Percentiles rank a stretch among this genome's conserved stretches.
These are phyloP conservation scores for Phytophthora crassamura DNA, from an alignment of 352 stramenopile species.

Conservation along the genomic window DNA sequence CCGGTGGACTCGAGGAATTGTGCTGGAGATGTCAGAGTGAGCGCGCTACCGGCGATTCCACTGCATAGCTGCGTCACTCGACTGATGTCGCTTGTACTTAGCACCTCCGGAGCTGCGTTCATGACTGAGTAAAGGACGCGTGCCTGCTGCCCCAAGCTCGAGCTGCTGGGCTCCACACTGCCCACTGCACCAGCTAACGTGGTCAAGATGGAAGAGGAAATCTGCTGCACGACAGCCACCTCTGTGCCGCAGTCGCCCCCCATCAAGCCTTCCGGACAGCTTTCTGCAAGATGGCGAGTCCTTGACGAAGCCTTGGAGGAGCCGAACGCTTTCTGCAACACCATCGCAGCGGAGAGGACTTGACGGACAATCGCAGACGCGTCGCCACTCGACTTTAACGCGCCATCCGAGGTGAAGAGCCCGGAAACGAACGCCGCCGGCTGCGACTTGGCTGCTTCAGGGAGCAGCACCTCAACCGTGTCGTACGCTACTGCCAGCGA, in stretches of 20 bases:
- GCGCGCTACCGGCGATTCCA: slow-evolving; percentile 51
- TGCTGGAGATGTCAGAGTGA: slow-evolving; percentile 42
- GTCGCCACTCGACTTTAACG: slow-evolving; percentile 21
- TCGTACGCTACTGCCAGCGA: slow-evolving; percentile 44
- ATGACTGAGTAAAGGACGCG: slow-evolving; percentile 55
- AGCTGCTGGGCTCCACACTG: slow-evolving; percentile 48
- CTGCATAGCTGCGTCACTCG: slow-evolving; percentile 51
- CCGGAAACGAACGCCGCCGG: slow-evolving; percentile 48
- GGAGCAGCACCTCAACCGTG: slow-evolving; percentile 48
- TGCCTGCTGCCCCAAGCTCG: slow-evolving; percentile 60
- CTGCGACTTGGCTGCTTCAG: slow-evolving; percentile 36
- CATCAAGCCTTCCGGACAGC: slow-evolving; percentile 47
- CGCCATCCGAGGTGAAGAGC: slow-evolving; percentile 33
- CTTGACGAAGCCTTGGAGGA: neutral
- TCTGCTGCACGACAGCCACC: slow-evolving; percentile 34
- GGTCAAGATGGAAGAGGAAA: slow-evolving; percentile 57
- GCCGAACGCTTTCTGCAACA: slow-evolving; percentile 53
- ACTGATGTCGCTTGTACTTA: slow-evolving; percentile 39
- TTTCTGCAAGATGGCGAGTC: slow-evolving; percentile 20
- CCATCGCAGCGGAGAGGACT: slow-evolving; percentile 50
- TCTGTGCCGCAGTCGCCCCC: slow-evolving; percentile 51
- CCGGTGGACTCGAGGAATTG: slow-evolving; percentile 54
- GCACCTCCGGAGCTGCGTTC: slow-evolving; percentile 39
- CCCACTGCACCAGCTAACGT: slow-evolving; percentile 37
- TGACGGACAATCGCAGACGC: slow-evolving; percentile 39